These are phyloP conservation scores for Nitzschia sp. DNA, from an alignment of 108 stramenopile genomes.

Conservation along the genomic window DNA sequence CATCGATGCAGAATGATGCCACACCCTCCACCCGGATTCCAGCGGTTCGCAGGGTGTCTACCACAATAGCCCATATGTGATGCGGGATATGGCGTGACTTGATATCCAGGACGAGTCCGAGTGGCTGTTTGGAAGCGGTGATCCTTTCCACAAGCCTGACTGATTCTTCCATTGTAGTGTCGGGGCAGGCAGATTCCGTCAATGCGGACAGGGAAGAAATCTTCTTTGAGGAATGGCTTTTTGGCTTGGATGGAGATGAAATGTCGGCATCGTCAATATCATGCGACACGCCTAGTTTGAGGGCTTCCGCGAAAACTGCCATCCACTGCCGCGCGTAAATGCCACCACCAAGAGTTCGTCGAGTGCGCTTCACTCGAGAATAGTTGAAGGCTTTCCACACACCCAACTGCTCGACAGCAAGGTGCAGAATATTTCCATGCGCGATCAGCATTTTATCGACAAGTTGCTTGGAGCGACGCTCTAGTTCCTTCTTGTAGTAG, in stretches of 20 bases:
- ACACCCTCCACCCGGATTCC: conserved; percentile 78
- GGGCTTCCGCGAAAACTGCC: conserved; percentile 71
- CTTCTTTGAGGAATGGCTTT: not conserved
- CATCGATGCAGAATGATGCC: conserved; percentile 71
- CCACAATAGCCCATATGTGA: conserved; percentile 66
- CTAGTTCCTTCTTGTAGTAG: conserved; percentile 63
- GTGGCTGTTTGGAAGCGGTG: conserved; percentile 51
- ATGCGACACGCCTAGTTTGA: conserved; percentile 57
- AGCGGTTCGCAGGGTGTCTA: conserved; percentile 58
- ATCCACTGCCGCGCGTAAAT: conserved; percentile 85
- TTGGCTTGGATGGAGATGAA: conserved; percentile 3
- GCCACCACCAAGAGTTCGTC: conserved; percentile 82
- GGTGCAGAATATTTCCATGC: conserved; percentile 73
- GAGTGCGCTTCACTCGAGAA: conserved; percentile 72
- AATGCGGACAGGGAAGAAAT: conserved; percentile 7
- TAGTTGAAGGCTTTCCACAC: conserved; percentile 71
- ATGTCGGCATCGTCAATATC: conserved; percentile 34
- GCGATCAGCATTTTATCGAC: conserved; percentile 85
- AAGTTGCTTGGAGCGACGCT: conserved; percentile 48
- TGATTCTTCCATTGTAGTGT: conserved; percentile 59
- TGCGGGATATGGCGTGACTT: conserved; percentile 85
- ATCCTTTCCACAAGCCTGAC: conserved; percentile 54
- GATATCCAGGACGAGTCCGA: conserved; percentile 78
- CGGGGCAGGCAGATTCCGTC: conserved; percentile 34
- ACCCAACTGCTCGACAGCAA: conserved; percentile 74